These are phyloP conservation scores for Vitis amurensis DNA, from an alignment of 164 flowering plant species.

Conservation along the genomic window DNA sequence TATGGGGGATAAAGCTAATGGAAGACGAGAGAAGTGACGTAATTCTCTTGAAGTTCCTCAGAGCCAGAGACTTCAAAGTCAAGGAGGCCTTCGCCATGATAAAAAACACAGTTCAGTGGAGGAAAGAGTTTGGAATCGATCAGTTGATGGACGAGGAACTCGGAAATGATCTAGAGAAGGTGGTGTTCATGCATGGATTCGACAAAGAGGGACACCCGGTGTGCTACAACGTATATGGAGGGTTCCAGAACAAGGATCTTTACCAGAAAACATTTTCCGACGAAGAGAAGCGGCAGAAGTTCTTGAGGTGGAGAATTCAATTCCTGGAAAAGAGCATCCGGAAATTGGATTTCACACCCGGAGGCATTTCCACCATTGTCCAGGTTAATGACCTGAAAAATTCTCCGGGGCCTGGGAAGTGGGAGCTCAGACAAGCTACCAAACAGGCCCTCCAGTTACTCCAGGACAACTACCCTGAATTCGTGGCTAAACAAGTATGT, in stretches of 20 bases:
- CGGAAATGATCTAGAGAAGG: constrained; percentile 23
- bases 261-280: constrained; percentile 13
- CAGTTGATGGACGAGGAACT: constrained; percentile 21
- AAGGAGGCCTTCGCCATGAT: constrained; percentile 32
- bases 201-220: constrained; percentile 35
- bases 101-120: constrained; percentile 27
- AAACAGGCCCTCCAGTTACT: constrained; percentile 1
- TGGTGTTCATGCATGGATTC: constrained; percentile 30
- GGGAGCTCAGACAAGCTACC: constrained; percentile 1
- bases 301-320: constrained; percentile 4
- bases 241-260: constrained; percentile 18
- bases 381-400: constrained; percentile 7
- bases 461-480: constrained; percentile 10
- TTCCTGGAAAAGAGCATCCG: constrained; percentile 2
- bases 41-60: constrained; percentile 31
- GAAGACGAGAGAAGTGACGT: constrained; percentile 33
- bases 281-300: constrained; percentile 17
- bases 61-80: constrained; percentile 38
- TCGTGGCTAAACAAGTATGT: constrained; percentile 2
- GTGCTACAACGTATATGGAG: constrained; percentile 38
- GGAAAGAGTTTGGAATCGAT: constrained; percentile 31
- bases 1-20: constrained; percentile 38
- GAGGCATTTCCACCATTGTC: constrained; percentile 1
- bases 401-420: not conserved
- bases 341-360: constrained; percentile 5